Percentiles rank a stretch among this genome's conserved stretches.
Conservation (phyloP, 225 moss, liverwort and hornwort species). For the Straminergon stramineum region DNA sequence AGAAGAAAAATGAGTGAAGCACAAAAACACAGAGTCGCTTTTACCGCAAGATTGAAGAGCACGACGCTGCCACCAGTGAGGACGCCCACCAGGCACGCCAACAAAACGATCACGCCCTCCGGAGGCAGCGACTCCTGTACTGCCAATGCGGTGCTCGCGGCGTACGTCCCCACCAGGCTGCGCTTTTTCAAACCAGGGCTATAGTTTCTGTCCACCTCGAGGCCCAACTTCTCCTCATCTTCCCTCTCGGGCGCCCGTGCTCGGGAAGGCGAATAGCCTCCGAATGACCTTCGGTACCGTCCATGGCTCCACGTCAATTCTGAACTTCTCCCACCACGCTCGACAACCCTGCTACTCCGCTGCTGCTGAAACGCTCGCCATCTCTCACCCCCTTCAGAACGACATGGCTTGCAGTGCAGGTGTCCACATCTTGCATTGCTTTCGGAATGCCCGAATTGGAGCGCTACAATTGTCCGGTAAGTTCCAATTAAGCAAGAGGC, state of each 20-base stretch:
- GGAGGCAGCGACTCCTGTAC: slow-evolving; percentile 89
- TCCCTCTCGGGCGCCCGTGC: slow-evolving; percentile 7
- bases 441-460: not conserved
- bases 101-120: slow-evolving; percentile 80
- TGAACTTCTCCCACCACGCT: not conserved
- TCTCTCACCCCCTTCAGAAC: not conserved
- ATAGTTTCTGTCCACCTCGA: not conserved
- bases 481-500: slow-evolving; percentile 25
- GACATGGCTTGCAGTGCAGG: not conserved
- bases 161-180: slow-evolving; percentile 47
- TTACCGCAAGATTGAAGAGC: slow-evolving; percentile 85
- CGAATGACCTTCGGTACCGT: not conserved
- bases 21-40: not conserved
- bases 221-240: not conserved
- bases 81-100: slow-evolving; percentile 87
- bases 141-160: slow-evolving; percentile 67
- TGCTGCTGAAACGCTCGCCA: not conserved
- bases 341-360: not conserved
- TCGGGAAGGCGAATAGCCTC: not conserved
- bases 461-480: not conserved
- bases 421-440: slow-evolving; percentile 1
- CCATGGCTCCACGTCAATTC: slow-evolving; percentile 7
- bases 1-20: not conserved
- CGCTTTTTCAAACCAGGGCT: slow-evolving; percentile 5
- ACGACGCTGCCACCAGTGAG: slow-evolving; percentile 84